Conservation (phyloP, 495 filamentous ascomycete genomes). For the Penicillium herquei region DNA sequence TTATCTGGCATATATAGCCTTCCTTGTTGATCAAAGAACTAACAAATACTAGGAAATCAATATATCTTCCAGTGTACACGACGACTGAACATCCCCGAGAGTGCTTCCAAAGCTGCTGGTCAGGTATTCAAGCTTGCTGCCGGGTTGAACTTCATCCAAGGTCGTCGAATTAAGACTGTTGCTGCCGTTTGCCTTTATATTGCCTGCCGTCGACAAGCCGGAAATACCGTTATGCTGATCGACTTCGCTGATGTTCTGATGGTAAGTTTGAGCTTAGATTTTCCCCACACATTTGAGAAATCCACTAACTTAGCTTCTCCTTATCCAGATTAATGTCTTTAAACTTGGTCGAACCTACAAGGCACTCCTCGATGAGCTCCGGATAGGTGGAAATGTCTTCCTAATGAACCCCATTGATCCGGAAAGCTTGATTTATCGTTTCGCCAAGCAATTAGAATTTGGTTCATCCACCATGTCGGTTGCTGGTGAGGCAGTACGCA, state of each 20-base stretch:
- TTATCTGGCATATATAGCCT: not conserved
- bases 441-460: slow-evolving; percentile 87
- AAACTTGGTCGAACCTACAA: slow-evolving; percentile 83
- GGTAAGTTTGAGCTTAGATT: slow-evolving; percentile 3
- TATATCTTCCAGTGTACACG: slow-evolving; percentile 51
- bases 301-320: not conserved
- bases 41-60: slow-evolving; percentile 29
- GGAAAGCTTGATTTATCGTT: slow-evolving; percentile 85
- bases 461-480: slow-evolving; percentile 72
- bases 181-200: slow-evolving; percentile 85
- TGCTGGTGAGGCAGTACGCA: slow-evolving; percentile 77
- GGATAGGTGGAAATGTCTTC: slow-evolving; percentile 48
- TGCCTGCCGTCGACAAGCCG: slow-evolving; percentile 67
- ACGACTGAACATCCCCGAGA: slow-evolving; percentile 55
- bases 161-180: slow-evolving; percentile 79
- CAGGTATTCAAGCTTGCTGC: slow-evolving; percentile 77
- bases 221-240: slow-evolving; percentile 76
- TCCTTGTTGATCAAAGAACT: not conserved
- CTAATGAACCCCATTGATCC: slow-evolving; percentile 63
- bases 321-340: slow-evolving; percentile 73
- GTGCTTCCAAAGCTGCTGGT: slow-evolving; percentile 59
- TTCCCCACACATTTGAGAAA: not conserved
- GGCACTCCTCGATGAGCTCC: slow-evolving; percentile 65
- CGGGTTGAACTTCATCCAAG: slow-evolving; percentile 76
- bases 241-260: slow-evolving; percentile 85